phyloP scores from a whole-genome alignment of 1,284 basidiomycete species.

The Irpex sp. region DNA sequence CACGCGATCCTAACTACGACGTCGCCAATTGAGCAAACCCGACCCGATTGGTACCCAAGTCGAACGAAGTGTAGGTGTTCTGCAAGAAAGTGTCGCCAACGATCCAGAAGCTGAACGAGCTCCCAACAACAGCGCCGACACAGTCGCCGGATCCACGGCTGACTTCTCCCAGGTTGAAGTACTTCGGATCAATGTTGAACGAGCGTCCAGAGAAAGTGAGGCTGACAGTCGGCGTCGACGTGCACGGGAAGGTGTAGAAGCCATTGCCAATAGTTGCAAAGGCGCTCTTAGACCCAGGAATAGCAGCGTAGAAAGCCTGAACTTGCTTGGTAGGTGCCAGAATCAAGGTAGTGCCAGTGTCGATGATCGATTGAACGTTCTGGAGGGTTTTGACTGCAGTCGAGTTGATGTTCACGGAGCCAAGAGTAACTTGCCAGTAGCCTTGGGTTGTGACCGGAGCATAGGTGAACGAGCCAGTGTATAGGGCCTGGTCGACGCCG shows the following conservation, averaged over 20 bases:
- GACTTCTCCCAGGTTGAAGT: constrained; percentile 23
- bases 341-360: constrained; percentile 49
- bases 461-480: constrained; percentile 35
- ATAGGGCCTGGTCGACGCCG: constrained; percentile 38
- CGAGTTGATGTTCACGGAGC: constrained; percentile 29
- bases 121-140: constrained; percentile 18
- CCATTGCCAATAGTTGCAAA: constrained; percentile 29
- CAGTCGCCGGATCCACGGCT: constrained; percentile 14
- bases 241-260: constrained; percentile 39
- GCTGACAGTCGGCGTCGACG: constrained; percentile 30
- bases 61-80: constrained; percentile 19
- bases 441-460: constrained; percentile 33
- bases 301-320: constrained; percentile 36
- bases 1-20: neutral
- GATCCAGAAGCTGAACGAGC: constrained; percentile 23
- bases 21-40: constrained; percentile 13
- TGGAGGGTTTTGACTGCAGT: constrained; percentile 16
- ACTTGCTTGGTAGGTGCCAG: constrained; percentile 42
- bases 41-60: constrained; percentile 12
- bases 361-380: constrained; percentile 33
- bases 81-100: constrained; percentile 26
- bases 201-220: constrained; percentile 37
- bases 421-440: constrained; percentile 40
- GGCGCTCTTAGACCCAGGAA: constrained; percentile 36
- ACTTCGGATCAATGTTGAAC: constrained; percentile 33